Evolutionary conservation across 371 early-diverging fungal genomes (phyloP), one percentile per base, ranked within the genome.

Genomic region (Mucor velutinosus): DNA sequence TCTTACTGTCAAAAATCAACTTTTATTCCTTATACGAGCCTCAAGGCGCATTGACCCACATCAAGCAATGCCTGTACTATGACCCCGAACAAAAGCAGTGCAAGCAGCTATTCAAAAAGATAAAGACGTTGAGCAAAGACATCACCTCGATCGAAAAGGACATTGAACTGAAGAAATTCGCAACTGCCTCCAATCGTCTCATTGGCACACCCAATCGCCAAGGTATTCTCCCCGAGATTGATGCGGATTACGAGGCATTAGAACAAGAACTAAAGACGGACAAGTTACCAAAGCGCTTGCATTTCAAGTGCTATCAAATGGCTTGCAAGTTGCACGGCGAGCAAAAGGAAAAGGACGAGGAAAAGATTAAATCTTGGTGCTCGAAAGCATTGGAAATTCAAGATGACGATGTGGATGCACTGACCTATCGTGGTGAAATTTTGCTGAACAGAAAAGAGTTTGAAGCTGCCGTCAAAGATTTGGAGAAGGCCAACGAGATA

Each of bases 71-170:
- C 71, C 76, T 96, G 7, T 86, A 90, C 41, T 89, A 88, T 25
- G 98, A 98, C 71, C 97, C 96, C 1, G 97, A 97, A 61, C 87
- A 95, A 75, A 91, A 91, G 74, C 59, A 78, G 37, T 98, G 97
- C 82, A 94, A 93, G 74, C 78, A 76, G 6, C 66, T 90, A 4
- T 94, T 93, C 75, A 75, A 86, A 17, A 76, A 78, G 59, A 70
- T 96, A 37, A 95, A 94, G 67, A 87, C 86, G 56, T 76, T 91
- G n/a, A 91, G 92, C 53, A 94, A 94, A 74, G 82, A 82, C 2
- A 66, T 95, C 15, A 35, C 35, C 27, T 29, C 25, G 17, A 53
- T 66, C 14, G 60, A 66, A 60, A 60, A 51, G 25, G 66, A 66
- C n/a, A 39, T 66, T n/a, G 73, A 79, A 23, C 83, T 81, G 49